phyloP scores from a whole-genome alignment of 306 rosid species.

The Aeschynomene evenia region DNA sequence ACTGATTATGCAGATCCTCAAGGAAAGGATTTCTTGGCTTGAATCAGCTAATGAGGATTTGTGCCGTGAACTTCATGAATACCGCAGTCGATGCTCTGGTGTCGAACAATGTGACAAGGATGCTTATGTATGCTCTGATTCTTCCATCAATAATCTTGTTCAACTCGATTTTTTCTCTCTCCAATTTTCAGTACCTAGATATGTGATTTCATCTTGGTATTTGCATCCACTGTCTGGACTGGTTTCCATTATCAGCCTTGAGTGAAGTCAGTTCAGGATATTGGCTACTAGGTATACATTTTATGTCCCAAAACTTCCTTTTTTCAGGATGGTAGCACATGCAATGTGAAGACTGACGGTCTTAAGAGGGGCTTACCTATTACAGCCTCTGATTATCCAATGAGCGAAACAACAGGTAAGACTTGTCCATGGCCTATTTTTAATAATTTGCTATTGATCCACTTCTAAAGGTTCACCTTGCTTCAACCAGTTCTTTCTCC shows the following conservation, averaged over 20 bases:
- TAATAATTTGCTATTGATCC: slow-evolving; percentile 1
- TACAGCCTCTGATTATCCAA: slow-evolving; percentile 70
- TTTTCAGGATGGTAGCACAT: slow-evolving; percentile 69
- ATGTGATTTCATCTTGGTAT: slow-evolving; percentile 25
- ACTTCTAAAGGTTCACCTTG: neutral
- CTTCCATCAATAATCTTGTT: slow-evolving; percentile 29
- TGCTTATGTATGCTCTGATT: slow-evolving; percentile 54
- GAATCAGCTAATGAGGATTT: slow-evolving; percentile 97
- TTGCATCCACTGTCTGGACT: neutral
- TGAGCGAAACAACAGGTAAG: slow-evolving; percentile 74
- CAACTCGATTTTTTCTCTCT: neutral
- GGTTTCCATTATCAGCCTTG: neutral
- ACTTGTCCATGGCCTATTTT: slow-evolving; percentile 32
- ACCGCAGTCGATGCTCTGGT: slow-evolving; percentile 61
- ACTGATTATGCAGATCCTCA: slow-evolving; percentile 60
- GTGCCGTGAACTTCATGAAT: slow-evolving; percentile 85
- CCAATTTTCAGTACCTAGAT: slow-evolving; percentile 13
- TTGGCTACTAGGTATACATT: slow-evolving; percentile 19
- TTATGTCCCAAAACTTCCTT: slow-evolving; percentile 24
- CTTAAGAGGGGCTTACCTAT: slow-evolving; percentile 77
- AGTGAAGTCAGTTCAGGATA: slow-evolving; percentile 1
- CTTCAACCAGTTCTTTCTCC: slow-evolving; percentile 11
- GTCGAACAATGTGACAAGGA: slow-evolving; percentile 66
- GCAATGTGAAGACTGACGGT: slow-evolving; percentile 68
- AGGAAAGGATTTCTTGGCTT: slow-evolving; percentile 93